A percentile compares a stretch with the other conserved stretches of the same genome.
These are phyloP conservation scores for Crithidia acanthocephali DNA, from an alignment of 208 protist genomes.

Conservation along the genomic window DNA sequence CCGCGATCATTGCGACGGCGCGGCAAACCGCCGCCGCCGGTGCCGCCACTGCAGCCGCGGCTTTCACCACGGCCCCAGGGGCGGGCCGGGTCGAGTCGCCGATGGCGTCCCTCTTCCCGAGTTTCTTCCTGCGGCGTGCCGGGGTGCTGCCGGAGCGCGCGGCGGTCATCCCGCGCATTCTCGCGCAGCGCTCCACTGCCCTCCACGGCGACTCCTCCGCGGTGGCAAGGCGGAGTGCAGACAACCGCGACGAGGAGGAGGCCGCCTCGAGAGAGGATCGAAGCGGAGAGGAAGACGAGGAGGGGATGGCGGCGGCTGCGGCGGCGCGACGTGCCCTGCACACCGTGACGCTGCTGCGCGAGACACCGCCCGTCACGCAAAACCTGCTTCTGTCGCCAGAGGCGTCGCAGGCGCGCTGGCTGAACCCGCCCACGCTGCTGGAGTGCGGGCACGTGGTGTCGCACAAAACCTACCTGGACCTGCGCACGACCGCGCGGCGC, in stretches of 20 bases:
- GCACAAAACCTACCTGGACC: constrained; percentile 48
- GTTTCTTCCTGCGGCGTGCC: constrained; percentile 17
- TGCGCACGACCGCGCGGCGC: constrained; percentile 36
- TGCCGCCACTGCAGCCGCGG: constrained; percentile 1
- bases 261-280: background rate
- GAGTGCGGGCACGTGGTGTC: constrained; percentile 83
- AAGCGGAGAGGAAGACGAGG: background rate
- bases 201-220: constrained; percentile 23
- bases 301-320: background rate
- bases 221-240: background rate
- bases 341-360: constrained; percentile 7
- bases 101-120: constrained; percentile 3
- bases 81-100: background rate
- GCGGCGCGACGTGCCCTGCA: constrained; percentile 12
- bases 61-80: background rate
- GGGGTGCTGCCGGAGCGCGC: constrained; percentile 12
- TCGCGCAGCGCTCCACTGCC: constrained; percentile 5
- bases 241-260: constrained; percentile 9
- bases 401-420: constrained; percentile 13
- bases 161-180: constrained; percentile 21
- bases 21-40: background rate
- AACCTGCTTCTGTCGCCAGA: constrained; percentile 37
- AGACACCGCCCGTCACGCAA: constrained; percentile 28
- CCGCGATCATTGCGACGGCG: background rate
- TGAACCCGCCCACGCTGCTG: constrained; percentile 73